Evolutionary conservation across 2,329 filamentous ascomycete species (phyloP).

Genomic region (Xylaria sp.): DNA sequence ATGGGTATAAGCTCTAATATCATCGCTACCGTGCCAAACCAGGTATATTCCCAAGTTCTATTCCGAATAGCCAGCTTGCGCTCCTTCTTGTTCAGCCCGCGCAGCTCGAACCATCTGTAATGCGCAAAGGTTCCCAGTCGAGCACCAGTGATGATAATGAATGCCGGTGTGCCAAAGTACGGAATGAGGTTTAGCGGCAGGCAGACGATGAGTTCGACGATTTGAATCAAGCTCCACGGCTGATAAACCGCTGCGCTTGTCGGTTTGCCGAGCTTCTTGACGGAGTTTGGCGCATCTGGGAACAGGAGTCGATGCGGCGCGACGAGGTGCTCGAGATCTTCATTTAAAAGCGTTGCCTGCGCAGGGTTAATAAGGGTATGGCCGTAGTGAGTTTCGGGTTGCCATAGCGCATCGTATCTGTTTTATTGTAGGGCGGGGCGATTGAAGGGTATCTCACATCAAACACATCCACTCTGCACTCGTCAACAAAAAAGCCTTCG

Average conservation of each 20-base stretch:
- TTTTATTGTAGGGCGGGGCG: not conserved
- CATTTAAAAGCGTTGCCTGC: constrained; percentile 78
- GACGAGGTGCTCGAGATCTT: constrained; percentile 75
- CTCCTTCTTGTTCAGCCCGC: constrained; percentile 78
- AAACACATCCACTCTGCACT: constrained; percentile 82
- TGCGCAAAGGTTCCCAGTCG: constrained; percentile 89
- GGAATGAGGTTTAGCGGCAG: constrained; percentile 90
- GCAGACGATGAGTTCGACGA: constrained; percentile 81
- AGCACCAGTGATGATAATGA: constrained; percentile 88
- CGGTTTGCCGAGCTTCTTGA: constrained; percentile 85
- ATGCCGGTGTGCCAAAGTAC: constrained; percentile 82
- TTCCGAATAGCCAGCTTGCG: constrained; percentile 74
- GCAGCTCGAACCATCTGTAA: constrained; percentile 87
- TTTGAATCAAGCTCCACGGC: constrained; percentile 91
- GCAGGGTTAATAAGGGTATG: constrained; percentile 28
- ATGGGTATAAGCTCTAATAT: constrained; percentile 87
- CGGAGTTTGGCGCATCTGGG: constrained; percentile 74
- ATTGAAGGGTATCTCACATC: constrained; percentile 66
- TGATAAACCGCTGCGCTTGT: constrained; percentile 80
- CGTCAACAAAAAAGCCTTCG: constrained; percentile 84
- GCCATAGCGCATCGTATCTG: not conserved
- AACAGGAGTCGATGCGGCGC: constrained; percentile 72
- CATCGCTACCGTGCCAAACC: constrained; percentile 90
- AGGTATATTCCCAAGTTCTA: constrained; percentile 84
- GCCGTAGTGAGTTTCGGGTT: not conserved